Base-by-base conservation (phyloP, 1,284 basidiomycete species). In the Rhodotorula sp. region DNA sequence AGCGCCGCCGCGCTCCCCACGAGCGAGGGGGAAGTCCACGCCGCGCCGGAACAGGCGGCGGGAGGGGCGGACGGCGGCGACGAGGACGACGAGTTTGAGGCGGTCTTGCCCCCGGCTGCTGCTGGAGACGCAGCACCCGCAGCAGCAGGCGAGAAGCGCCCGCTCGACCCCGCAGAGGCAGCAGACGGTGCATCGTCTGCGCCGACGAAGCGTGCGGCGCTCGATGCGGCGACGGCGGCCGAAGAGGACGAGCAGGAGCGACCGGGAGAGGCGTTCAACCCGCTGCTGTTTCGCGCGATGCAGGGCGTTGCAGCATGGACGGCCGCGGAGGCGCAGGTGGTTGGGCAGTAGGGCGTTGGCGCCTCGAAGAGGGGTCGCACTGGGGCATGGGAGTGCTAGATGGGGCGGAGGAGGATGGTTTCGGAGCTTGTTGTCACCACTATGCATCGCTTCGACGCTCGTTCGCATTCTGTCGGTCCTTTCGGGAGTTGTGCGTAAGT, bases 261-360 rank as follows among this genome's bases (percentile, higher is more conserved):
- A 16, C 64, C 62, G 7, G 42, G 46, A 23, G 72, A 72, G 23
- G 64, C 70, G 54, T 72, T 76, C 61, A 78, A 78, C 61, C 75
- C 77, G 17, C 55, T 76, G 44, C 59, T 78, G 41, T 75, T 77
- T 25, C 68, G 71, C 23, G 77, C 77, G 53, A n/a, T 78, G 59
- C 72, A 75, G 34, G 27, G 58, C 0, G 50, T 73, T 7, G 72
- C 71, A 7, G 44, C 53, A 1, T n/a, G 42, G 34, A 44, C 46
- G 8, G 49, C 49, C 14, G 16, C n/a, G 7, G 60, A 61, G 19
- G 59, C 46, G 46, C 27, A 34, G 25, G 13, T 64, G 48, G 61
- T 50, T 5, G n/a, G 44, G 21, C 46, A 27, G 25, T 27, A 60
- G 46, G 34, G 34, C 34, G 34, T 34, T 5, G 34, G 34, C 34